Base-by-base conservation (phyloP, 495 filamentous ascomycete genomes). In the Chlorociboria aeruginascens region DNA sequence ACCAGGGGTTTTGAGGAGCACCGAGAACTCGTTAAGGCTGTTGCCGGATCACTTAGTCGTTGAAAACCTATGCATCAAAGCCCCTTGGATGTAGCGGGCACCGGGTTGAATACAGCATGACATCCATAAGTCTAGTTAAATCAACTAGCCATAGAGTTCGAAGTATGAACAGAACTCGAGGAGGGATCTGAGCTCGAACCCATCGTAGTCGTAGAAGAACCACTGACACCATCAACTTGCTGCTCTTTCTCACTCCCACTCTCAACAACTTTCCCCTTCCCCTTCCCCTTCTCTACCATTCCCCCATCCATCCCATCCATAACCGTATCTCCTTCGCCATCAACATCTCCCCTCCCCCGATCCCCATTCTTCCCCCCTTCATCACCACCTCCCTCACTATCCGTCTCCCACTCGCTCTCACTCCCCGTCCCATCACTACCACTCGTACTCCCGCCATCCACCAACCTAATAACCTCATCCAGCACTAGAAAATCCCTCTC, bases 401-500 rank as follows among this genome's bases (percentile, higher is more conserved):
- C 40, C 45, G 46, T 52, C 55, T 37, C 41, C 34, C 57, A 54
- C n/a, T 52, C 55, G 40, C 57, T 66, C 16, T 39, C 54, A n/a
- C 58, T 63, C 11, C 61, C 57, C 33, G 55, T 53, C 34, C 59
- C 60, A 44, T 46, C 45, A 39, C 45, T 43, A 43, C 32, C 44
- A 49, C 44, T 44, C 46, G 35, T 46, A 51, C 16, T 28, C 17
- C 39, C 38, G 1, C 65, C 73, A 45, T 73, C 67, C 7, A 75
- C 86, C 51, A 85, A 61, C 59, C 83, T 66, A 63, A 95, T 57
- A 45, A 86, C 87, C 75, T 95, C 89, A 67, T 93, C 88, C 33
- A 98, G 59, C 49, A 93, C 79, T 57, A 89, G 59, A 52, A 98
- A 75, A 67, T 96, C 90, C 62, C 86, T 65, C 73, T 98, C 92